A percentile compares a stretch with the other conserved stretches of the same genome.
phyloP scores from a whole-genome alignment of 345 rosid genomes.

The Trapa incisa region DNA sequence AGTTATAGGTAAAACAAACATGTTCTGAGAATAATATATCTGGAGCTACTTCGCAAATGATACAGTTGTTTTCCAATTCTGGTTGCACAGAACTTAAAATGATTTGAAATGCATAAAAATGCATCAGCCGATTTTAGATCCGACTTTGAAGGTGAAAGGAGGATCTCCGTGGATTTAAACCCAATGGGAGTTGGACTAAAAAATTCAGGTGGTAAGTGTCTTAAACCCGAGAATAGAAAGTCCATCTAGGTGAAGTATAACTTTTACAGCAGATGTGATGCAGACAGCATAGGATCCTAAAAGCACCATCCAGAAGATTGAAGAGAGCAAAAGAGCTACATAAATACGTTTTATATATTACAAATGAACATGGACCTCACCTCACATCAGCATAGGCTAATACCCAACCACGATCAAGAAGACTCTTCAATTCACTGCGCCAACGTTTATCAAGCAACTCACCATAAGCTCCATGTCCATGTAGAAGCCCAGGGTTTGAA shows the following conservation, averaged over 20 bases:
- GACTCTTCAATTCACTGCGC: conserved; percentile 86
- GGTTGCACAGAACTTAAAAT: not conserved
- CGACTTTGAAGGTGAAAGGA: too few relatives aligned
- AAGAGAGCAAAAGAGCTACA: not conserved
- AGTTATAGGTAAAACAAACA: not conserved
- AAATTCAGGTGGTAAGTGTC: not conserved
- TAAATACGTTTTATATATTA: not conserved
- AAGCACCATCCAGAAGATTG: too few relatives aligned
- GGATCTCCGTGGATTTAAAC: not conserved
- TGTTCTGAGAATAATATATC: not conserved
- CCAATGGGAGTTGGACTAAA: not conserved
- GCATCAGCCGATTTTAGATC: too few relatives aligned
- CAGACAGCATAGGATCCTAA: not conserved
- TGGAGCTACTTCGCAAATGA: not conserved
- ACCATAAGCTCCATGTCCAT: conserved; percentile 94
- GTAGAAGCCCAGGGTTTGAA: conserved; percentile 61
- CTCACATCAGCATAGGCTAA: conserved; percentile 95
- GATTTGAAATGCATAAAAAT: not conserved
- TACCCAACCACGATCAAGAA: conserved; percentile 96
- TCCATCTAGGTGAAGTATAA: not conserved
- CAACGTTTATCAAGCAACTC: conserved; percentile 85
- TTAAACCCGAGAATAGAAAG: not conserved
- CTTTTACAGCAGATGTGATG: not conserved
- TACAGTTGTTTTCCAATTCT: too few relatives aligned
- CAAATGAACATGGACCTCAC: conserved; percentile 23